Conservation (phyloP, 73 alveolate species). For the Paramecium tetraurelia region DNA sequence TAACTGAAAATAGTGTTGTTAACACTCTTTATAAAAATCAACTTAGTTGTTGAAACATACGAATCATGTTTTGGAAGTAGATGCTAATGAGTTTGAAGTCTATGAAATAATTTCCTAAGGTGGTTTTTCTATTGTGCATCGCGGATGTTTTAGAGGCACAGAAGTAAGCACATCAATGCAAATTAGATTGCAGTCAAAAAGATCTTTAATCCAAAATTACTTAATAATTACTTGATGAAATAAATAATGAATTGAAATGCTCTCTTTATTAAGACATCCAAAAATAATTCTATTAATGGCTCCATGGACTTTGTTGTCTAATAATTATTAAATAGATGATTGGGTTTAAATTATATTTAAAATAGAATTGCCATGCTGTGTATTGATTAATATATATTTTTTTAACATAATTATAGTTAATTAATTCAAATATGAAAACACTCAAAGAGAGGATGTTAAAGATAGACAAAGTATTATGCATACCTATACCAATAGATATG, state of each 20-base stretch:
- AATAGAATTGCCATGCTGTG: not conserved
- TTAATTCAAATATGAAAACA: conserved; percentile 6
- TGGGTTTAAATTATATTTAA: too few species aligned
- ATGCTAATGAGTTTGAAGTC: conserved; percentile 73
- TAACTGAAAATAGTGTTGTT: too few species aligned
- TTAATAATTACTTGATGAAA: conserved; percentile 86
- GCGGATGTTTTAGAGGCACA: conserved; percentile 84
- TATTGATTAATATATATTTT: not conserved
- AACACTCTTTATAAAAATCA: too few species aligned
- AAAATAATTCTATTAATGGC: conserved; percentile 92
- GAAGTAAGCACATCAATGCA: conserved; percentile 58
- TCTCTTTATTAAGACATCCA: conserved; percentile 95
- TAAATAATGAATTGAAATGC: conserved; percentile 94
- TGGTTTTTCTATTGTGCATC: conserved; percentile 94
- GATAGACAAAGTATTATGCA: conserved; percentile 17
- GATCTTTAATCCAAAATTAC: conserved; percentile 96
- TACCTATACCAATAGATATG: not conserved
- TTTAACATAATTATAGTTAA: not conserved
- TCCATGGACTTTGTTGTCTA: too few species aligned
- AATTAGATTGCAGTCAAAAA: conserved; percentile 82
- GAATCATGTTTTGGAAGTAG: conserved; percentile 71
- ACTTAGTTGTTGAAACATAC: too few species aligned
- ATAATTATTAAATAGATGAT: too few species aligned
- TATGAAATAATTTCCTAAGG: conserved; percentile 94
- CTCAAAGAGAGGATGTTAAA: conserved; percentile 12